Percentiles rank a stretch among this genome's conserved stretches.
phyloP scores from a whole-genome alignment of 1,139 yeast species.

The Zygotorulaspora mrakii region DNA sequence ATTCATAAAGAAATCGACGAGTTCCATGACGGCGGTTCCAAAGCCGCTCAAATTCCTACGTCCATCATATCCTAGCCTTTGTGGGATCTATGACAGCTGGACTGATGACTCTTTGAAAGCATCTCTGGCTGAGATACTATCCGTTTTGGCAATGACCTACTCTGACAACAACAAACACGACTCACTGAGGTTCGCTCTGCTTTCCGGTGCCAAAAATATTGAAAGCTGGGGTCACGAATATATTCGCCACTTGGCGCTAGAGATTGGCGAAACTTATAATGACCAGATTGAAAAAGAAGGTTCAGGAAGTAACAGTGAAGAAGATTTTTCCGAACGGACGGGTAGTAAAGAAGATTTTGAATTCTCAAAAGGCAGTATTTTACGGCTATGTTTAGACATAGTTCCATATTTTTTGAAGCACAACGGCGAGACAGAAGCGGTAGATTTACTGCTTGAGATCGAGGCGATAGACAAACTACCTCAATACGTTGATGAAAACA shows the following conservation, averaged over 20 bases:
- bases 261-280: constrained; percentile 84
- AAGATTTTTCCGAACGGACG: constrained; percentile 16
- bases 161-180: constrained; percentile 81
- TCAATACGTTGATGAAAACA: constrained; percentile 77
- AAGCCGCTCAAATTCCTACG: constrained; percentile 94
- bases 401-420: constrained; percentile 90
- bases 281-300: constrained; percentile 60
- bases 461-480: constrained; percentile 83
- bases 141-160: constrained; percentile 94
- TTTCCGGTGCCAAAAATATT: constrained; percentile 58
- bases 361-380: constrained; percentile 44
- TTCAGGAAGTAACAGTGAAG: constrained; percentile 28
- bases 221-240: constrained; percentile 98
- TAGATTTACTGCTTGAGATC: constrained; percentile 83
- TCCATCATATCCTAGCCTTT: constrained; percentile 72
- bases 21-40: constrained; percentile 99
- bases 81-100: constrained; percentile 69
- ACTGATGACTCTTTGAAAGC: constrained; percentile 41
- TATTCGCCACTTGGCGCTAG: constrained; percentile 90
- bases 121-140: constrained; percentile 74
- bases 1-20: constrained; percentile 85
- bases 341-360: constrained; percentile 21
- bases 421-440: constrained; percentile 98
- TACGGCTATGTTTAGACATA: constrained; percentile 67
- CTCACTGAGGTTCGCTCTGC: constrained; percentile 74